phyloP scores from a whole-genome alignment of 208 protist species.

The Leishmania turanica region DNA sequence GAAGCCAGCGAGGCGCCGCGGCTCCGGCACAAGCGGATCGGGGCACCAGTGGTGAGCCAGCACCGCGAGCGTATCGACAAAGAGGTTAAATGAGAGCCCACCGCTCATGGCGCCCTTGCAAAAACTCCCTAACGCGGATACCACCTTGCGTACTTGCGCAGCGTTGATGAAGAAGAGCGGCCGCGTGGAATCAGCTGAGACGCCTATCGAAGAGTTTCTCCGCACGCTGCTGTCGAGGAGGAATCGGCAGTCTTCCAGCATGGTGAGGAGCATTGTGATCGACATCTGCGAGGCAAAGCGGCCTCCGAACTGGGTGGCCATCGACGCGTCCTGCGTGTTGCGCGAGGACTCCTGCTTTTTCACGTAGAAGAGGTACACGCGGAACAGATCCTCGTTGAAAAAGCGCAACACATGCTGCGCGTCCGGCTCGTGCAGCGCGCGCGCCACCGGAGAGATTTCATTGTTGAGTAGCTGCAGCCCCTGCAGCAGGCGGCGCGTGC shows the following conservation, averaged over 20 bases:
- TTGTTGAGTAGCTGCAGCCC: slow-evolving; percentile 34
- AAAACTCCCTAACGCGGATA: slow-evolving; percentile 28
- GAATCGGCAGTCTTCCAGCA: slow-evolving; percentile 81
- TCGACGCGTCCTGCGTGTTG: slow-evolving; percentile 34
- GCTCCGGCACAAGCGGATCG: slow-evolving; percentile 61
- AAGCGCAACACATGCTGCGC: slow-evolving; percentile 63
- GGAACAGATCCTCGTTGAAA: slow-evolving; percentile 72
- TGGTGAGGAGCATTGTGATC: slow-evolving; percentile 40
- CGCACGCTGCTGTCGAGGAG: slow-evolving; percentile 33
- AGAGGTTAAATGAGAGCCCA: slow-evolving; percentile 75
- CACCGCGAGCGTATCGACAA: slow-evolving; percentile 62
- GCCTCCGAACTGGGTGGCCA: slow-evolving; percentile 59
- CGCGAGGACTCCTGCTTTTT: slow-evolving; percentile 64
- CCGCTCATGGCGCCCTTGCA: slow-evolving; percentile 24
- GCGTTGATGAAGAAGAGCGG: slow-evolving; percentile 47
- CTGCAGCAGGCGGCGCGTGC: slow-evolving; percentile 48
- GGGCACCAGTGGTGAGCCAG: slow-evolving; percentile 79
- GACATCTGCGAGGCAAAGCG: slow-evolving; percentile 68
- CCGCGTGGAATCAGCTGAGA: slow-evolving; percentile 8
- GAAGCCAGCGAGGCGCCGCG: slow-evolving; percentile 80
- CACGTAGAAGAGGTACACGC: slow-evolving; percentile 86
- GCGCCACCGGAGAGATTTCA: slow-evolving; percentile 25
- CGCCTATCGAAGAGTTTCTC: not conserved
- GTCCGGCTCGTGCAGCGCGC: slow-evolving; percentile 43
- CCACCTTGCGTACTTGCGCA: slow-evolving; percentile 38